Conservation (phyloP, 768 basidiomycete species). For the Leccinum subgranulosum region DNA sequence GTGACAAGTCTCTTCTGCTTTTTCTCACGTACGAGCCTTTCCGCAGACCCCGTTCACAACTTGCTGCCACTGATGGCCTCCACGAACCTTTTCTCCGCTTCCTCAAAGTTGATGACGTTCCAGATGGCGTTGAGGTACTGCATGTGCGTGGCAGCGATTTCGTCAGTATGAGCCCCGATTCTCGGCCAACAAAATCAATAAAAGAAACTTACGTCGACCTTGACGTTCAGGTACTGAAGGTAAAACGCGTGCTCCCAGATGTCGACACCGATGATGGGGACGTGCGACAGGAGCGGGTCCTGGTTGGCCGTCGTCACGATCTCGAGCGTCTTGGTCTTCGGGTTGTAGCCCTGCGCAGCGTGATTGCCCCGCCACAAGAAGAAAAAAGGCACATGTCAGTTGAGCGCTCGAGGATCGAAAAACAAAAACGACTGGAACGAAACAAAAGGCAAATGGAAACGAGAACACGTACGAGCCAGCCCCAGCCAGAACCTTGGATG, state of each 20-base stretch:
- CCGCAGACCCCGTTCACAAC: constrained; percentile 27
- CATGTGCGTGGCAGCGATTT: background rate
- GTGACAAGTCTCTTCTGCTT: background rate
- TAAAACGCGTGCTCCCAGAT: constrained; percentile 98
- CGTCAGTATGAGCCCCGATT: background rate
- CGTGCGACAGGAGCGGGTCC: constrained; percentile 76
- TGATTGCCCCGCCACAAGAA: background rate
- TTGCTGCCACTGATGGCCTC: constrained; percentile 37
- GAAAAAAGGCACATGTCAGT: background rate
- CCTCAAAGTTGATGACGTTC: constrained; percentile 68
- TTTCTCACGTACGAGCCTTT: background rate
- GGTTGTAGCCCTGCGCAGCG: constrained; percentile 60
- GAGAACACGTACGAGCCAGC: constrained; percentile 71
- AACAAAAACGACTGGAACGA: constrained; percentile 28
- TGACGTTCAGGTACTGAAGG: constrained; percentile 94
- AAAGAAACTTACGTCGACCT: constrained; percentile 72
- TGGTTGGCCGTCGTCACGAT: constrained; percentile 93
- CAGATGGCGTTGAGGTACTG: constrained; percentile 77
- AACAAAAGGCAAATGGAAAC: background rate
- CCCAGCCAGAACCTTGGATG: constrained; percentile 95
- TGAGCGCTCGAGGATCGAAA: background rate
- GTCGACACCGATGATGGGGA: constrained; percentile 88
- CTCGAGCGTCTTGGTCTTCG: constrained; percentile 68
- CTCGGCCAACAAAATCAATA: no score
- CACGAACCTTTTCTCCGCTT: constrained; percentile 63